Evolutionary conservation across 179 eudicot genomes (phyloP).

Genomic region (Beta corolliflora): DNA sequence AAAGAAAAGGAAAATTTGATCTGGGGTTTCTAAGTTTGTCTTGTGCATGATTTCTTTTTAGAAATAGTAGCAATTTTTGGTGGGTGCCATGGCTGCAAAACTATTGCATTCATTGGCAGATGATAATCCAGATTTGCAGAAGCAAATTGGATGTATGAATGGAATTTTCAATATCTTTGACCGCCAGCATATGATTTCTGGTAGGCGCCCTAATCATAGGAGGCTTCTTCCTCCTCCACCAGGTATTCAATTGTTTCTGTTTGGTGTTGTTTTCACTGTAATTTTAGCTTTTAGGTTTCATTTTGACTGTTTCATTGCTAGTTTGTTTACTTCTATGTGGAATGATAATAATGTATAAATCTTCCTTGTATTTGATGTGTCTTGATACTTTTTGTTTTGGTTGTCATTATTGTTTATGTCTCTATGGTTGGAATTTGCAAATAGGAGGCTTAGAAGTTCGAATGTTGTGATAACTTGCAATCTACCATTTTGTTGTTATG

Average conservation of each 20-base stretch:
- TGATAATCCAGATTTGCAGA: slow-evolving; percentile 89
- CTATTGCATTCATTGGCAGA: slow-evolving; percentile 87
- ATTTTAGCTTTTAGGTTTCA: neutral
- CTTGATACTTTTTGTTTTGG: slow-evolving; percentile 15
- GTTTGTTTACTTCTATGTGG: neutral
- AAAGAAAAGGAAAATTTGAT: slow-evolving; percentile 6
- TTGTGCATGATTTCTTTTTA: neutral
- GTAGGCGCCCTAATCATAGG: slow-evolving; percentile 61
- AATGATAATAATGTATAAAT: slow-evolving; percentile 12
- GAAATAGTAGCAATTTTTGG: slow-evolving; percentile 11
- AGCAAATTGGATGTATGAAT: slow-evolving; percentile 93
- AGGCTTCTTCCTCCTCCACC: slow-evolving; percentile 57
- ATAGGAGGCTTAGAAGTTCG: neutral
- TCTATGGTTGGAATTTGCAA: neutral
- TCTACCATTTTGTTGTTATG: slow-evolving; percentile 8
- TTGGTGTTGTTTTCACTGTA: neutral
- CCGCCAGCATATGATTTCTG: slow-evolving; percentile 59
- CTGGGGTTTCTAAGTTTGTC: slow-evolving; percentile 19
- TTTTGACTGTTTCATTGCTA: slow-evolving; percentile 27
- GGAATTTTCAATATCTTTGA: slow-evolving; percentile 89
- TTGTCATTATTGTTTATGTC: neutral
- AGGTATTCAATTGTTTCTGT: slow-evolving; percentile 42
- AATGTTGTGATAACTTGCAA: slow-evolving; percentile 2
- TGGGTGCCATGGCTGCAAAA: slow-evolving; percentile 76
- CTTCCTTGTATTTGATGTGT: neutral